Evolutionary conservation across 176 grass and related monocot species (phyloP).

Genomic region (Eleusine coracana): DNA sequence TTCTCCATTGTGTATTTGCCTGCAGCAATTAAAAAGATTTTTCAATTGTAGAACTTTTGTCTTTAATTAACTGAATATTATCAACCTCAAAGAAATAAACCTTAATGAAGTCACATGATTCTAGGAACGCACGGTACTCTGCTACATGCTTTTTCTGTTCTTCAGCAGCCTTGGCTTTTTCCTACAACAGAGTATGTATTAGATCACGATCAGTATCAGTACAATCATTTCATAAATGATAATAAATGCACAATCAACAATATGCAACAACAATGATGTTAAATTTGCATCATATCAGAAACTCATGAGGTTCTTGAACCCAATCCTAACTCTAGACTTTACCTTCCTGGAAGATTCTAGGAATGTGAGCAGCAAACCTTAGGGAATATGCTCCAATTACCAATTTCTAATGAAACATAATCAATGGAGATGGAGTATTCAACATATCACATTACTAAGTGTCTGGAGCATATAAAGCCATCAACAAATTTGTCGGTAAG

Average conservation of each 20-base stretch:
- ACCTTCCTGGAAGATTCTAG: background rate
- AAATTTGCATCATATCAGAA: background rate
- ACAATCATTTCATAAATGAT: background rate
- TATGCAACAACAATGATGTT: background rate
- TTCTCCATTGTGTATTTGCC: slow-evolving; percentile 87
- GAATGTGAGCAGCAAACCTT: background rate
- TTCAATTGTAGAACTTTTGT: slow-evolving; percentile 22
- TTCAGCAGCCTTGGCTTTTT: slow-evolving; percentile 86
- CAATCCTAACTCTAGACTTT: slow-evolving; percentile 10
- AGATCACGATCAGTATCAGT: slow-evolving; percentile 1
- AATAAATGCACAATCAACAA: background rate
- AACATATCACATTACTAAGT: background rate
- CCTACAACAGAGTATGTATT: slow-evolving; percentile 53
- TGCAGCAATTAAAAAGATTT: slow-evolving; percentile 39
- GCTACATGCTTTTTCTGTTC: slow-evolving; percentile 75
- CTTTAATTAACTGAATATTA: slow-evolving; percentile 12
- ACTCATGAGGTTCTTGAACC: background rate
- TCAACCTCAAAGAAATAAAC: slow-evolving; percentile 50
- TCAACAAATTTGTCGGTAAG: background rate
- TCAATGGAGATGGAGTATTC: background rate
- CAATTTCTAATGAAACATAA: background rate
- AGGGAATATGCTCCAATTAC: background rate
- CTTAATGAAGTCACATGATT: slow-evolving; percentile 98
- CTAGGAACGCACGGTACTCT: slow-evolving; percentile 84
- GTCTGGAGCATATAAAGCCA: background rate